phyloP scores from a whole-genome alignment of 108 stramenopile genomes.

The Nitzschia palea region DNA sequence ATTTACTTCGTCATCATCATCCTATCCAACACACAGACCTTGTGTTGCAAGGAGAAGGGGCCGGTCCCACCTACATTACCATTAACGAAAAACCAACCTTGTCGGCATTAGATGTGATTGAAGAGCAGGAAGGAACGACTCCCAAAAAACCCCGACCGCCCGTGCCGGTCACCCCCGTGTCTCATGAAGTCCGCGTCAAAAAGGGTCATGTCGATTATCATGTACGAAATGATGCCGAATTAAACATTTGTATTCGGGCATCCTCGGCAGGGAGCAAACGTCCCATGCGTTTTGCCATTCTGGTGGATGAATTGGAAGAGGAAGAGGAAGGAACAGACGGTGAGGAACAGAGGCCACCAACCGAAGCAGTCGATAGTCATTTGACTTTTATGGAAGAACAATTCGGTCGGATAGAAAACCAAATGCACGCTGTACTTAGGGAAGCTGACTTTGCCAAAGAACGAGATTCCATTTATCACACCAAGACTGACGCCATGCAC shows the following conservation, averaged over 20 bases:
- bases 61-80: slow-evolving; percentile 20
- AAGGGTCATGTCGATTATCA: slow-evolving; percentile 33
- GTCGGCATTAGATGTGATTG: slow-evolving; percentile 28
- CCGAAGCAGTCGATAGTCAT: slow-evolving; percentile 42
- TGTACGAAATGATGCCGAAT: slow-evolving; percentile 22
- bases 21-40: no score
- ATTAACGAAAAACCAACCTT: slow-evolving; percentile 29
- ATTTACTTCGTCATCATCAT: no score
- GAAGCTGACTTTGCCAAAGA: slow-evolving; percentile 78
- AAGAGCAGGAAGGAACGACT: slow-evolving; percentile 27
- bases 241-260: slow-evolving; percentile 34
- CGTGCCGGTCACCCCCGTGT: slow-evolving; percentile 14
- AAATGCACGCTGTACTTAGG: slow-evolving; percentile 60
- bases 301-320: slow-evolving; percentile 41
- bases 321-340: slow-evolving; percentile 10
- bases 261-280: background rate
- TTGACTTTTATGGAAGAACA: slow-evolving; percentile 70
- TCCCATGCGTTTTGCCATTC: slow-evolving; percentile 26
- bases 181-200: slow-evolving; percentile 26
- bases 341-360: background rate
- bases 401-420: slow-evolving; percentile 43
- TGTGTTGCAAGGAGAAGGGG: background rate
- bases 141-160: slow-evolving; percentile 20
- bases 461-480: slow-evolving; percentile 73
- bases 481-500: slow-evolving; percentile 75